Conservation (phyloP, 1,139 yeast species). For the Kurtzmaniella quercitrusa region DNA sequence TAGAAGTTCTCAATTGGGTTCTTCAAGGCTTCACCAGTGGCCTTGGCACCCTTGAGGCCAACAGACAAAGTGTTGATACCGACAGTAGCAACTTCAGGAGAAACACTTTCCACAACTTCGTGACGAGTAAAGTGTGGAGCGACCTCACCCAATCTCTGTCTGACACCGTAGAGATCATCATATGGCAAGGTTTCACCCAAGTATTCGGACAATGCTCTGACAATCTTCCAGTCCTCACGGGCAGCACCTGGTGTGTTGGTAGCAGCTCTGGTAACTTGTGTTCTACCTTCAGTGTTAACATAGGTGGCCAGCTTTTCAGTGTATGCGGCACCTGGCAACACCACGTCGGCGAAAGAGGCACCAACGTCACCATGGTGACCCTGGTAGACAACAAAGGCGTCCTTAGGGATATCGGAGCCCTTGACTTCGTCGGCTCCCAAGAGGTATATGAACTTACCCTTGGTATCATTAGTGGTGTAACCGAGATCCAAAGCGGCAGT, state of each 20-base stretch:
- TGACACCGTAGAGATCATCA: slow-evolving; percentile 67
- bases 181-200: slow-evolving; percentile 70
- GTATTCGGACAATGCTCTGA: slow-evolving; percentile 81
- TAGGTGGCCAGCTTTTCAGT: slow-evolving; percentile 87
- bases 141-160: slow-evolving; percentile 68
- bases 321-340: slow-evolving; percentile 85
- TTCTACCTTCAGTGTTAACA: slow-evolving; percentile 88
- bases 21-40: slow-evolving; percentile 47
- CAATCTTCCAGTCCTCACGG: slow-evolving; percentile 89
- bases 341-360: slow-evolving; percentile 84
- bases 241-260: slow-evolving; percentile 90
- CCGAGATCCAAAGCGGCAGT: slow-evolving; percentile 86
- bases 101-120: slow-evolving; percentile 70
- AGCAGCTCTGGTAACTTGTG: slow-evolving; percentile 83
- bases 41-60: slow-evolving; percentile 32
- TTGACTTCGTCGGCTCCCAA: slow-evolving; percentile 82
- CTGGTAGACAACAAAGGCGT: slow-evolving; percentile 85
- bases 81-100: slow-evolving; percentile 51
- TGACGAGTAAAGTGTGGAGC: slow-evolving; percentile 81
- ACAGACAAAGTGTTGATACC: slow-evolving; percentile 51
- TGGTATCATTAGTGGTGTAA: slow-evolving; percentile 56
- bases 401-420: slow-evolving; percentile 69
- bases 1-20: slow-evolving; percentile 80
- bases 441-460: slow-evolving; percentile 75
- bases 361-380: slow-evolving; percentile 94